These are phyloP conservation scores for Neonectria neomacrospora DNA, from an alignment of 2,329 filamentous ascomycete genomes.

Conservation along the genomic window DNA sequence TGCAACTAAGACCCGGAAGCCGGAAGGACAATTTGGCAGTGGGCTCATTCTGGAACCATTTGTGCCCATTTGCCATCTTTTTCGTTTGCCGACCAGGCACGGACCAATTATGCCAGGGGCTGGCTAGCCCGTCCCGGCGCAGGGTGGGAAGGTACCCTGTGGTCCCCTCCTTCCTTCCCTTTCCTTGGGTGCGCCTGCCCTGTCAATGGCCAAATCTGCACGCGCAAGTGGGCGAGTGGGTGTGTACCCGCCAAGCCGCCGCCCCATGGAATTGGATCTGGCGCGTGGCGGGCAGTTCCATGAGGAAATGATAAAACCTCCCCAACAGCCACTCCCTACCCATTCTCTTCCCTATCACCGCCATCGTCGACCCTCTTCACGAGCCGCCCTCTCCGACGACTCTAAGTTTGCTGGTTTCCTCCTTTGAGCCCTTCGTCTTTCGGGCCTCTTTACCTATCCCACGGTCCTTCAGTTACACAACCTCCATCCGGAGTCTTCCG, in stretches of 20 bases:
- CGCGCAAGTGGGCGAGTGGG: slow-evolving; percentile 15
- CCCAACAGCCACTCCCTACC: slow-evolving; percentile 42
- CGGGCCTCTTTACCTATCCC: slow-evolving; percentile 14
- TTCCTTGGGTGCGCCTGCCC: slow-evolving; percentile 10
- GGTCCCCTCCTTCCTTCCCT: slow-evolving; percentile 24
- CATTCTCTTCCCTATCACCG: slow-evolving; percentile 39
- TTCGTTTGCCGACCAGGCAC: slow-evolving; percentile 25
- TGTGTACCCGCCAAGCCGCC: slow-evolving; percentile 22
- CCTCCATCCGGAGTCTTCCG: slow-evolving; percentile 25
- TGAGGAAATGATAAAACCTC: slow-evolving; percentile 48
- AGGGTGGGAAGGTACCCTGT: slow-evolving; percentile 20
- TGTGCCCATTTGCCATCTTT: slow-evolving; percentile 31
- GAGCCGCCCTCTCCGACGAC: slow-evolving; percentile 37
- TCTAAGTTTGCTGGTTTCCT: slow-evolving; percentile 34
- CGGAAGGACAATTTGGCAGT: slow-evolving; percentile 47
- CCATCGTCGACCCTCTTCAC: slow-evolving; percentile 37
- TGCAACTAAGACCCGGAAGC: slow-evolving; percentile 45
- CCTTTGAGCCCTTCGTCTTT: slow-evolving; percentile 13
- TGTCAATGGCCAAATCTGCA: slow-evolving; percentile 16
- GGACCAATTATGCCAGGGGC: slow-evolving; percentile 19
- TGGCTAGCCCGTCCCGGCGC: slow-evolving; percentile 1
- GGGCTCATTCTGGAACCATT: slow-evolving; percentile 52
- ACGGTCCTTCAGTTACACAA: slow-evolving; percentile 13
- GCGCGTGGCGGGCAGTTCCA: slow-evolving; percentile 31
- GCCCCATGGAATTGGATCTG: slow-evolving; percentile 33